Evolutionary conservation across 1,284 basidiomycete species (phyloP).

Genomic region (Schizophyllum amplum): DNA sequence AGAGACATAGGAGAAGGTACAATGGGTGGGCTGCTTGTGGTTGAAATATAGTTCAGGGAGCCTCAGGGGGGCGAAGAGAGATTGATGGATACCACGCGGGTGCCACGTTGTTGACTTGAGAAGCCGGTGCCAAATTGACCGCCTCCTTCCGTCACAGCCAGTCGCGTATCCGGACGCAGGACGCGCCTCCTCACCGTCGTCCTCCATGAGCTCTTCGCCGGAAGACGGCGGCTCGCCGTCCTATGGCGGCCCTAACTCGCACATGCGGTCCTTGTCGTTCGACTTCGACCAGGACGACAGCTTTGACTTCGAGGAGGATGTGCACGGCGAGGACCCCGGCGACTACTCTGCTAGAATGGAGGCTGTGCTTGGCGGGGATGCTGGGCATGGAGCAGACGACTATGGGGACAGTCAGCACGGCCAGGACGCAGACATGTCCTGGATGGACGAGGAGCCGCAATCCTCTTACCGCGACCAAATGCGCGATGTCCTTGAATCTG

Average conservation of each 20-base stretch:
- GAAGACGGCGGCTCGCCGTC: neutral
- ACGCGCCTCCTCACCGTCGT: neutral
- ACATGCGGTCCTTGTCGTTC: slow-evolving; percentile 11
- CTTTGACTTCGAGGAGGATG: slow-evolving; percentile 19
- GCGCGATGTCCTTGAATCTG: slow-evolving; percentile 63
- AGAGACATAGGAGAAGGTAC: no score
- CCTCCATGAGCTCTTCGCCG: neutral
- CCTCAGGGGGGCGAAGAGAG: no score
- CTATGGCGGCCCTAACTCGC: neutral
- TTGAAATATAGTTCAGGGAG: no score
- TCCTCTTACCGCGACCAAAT: slow-evolving; percentile 57
- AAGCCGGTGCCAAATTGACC: neutral
- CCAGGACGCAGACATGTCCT: slow-evolving; percentile 37
- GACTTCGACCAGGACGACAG: slow-evolving; percentile 19
- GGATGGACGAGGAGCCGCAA: neutral
- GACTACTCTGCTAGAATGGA: slow-evolving; percentile 70
- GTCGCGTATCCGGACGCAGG: neutral
- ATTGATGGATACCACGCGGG: neutral
- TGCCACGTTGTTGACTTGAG: neutral
- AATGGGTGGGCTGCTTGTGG: no score
- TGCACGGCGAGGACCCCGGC: slow-evolving; percentile 25
- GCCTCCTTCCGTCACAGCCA: neutral
- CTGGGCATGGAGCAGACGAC: slow-evolving; percentile 39
- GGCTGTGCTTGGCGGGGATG: slow-evolving; percentile 54
- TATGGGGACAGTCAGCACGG: slow-evolving; percentile 66